phyloP scores from a whole-genome alignment of 768 basidiomycete species.

The Lactarius vividus region DNA sequence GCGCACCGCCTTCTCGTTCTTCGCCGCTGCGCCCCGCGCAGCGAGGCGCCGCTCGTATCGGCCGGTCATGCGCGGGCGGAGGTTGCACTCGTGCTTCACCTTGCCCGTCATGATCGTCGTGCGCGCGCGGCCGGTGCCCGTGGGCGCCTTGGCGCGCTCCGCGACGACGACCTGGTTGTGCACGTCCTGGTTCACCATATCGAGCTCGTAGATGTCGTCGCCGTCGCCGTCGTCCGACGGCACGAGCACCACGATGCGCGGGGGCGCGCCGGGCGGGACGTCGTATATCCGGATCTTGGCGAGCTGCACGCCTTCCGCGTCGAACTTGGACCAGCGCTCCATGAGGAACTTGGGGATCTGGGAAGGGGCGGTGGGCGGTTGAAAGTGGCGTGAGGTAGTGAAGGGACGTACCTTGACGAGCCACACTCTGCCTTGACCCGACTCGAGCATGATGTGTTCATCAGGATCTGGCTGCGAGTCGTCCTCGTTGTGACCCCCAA shows the following conservation, averaged over 20 bases:
- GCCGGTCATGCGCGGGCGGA: conserved; percentile 65
- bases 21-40: conserved; percentile 61
- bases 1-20: conserved; percentile 64
- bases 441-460: conserved; percentile 75
- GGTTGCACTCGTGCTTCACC: conserved; percentile 77
- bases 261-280: conserved; percentile 38
- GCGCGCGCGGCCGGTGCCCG: conserved; percentile 53
- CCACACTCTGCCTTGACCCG: conserved; percentile 76
- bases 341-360: conserved; percentile 86
- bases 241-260: conserved; percentile 64
- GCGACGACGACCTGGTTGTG: conserved; percentile 87
- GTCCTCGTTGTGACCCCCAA: conserved; percentile 48
- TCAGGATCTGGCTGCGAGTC: conserved; percentile 75
- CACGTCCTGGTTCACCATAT: conserved; percentile 81
- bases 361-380: neutral
- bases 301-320: conserved; percentile 72
- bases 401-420: conserved; percentile 70
- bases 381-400: neutral
- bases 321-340: conserved; percentile 78
- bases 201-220: conserved; percentile 75
- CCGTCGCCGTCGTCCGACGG: conserved; percentile 53
- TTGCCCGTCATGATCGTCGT: conserved; percentile 77
- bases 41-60: conserved; percentile 71
- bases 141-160: conserved; percentile 68
- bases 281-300: conserved; percentile 84